Conservation (phyloP, 2,329 filamentous ascomycete species). For the Alternaria brassicae region DNA sequence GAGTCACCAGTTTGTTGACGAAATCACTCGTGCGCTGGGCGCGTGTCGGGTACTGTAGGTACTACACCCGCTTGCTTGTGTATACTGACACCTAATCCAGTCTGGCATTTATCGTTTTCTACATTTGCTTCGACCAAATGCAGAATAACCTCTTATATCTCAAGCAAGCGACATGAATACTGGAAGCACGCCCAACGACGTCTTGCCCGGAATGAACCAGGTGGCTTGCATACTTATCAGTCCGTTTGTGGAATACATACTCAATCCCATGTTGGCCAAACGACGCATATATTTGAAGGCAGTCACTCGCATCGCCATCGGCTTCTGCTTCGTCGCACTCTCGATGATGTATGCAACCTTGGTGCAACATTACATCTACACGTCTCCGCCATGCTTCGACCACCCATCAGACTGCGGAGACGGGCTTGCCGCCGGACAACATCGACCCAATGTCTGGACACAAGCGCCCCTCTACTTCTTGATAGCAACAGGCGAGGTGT, state of each 20-base stretch:
- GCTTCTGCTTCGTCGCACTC: slow-evolving; percentile 40
- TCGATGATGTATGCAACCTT: slow-evolving; percentile 42
- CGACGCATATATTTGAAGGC: slow-evolving; percentile 38
- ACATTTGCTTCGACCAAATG: slow-evolving; percentile 51
- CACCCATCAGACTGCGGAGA: slow-evolving; percentile 47
- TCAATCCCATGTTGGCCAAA: slow-evolving; percentile 40
- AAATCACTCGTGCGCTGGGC: slow-evolving; percentile 39
- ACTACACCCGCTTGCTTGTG: too few species aligned
- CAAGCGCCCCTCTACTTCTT: slow-evolving; percentile 52
- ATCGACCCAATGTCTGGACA: slow-evolving; percentile 51
- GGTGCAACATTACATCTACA: slow-evolving; percentile 45
- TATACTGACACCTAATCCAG: not conserved
- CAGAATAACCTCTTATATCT: slow-evolving; percentile 49
- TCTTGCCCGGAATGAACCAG: slow-evolving; percentile 44
- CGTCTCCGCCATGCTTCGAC: slow-evolving; percentile 36
- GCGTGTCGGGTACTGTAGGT: slow-evolving; percentile 42
- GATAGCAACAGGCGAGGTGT: slow-evolving; percentile 53
- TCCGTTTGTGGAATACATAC: slow-evolving; percentile 38
- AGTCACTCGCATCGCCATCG: slow-evolving; percentile 41
- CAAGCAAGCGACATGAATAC: slow-evolving; percentile 49
- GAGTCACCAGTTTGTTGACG: slow-evolving; percentile 34
- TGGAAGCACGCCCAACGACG: slow-evolving; percentile 44
- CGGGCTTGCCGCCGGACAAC: slow-evolving; percentile 17
- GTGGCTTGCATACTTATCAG: slow-evolving; percentile 45
- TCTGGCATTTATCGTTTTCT: slow-evolving; percentile 47